Evolutionary conservation across 129 eudicot genomes (phyloP).

Genomic region (Flaveria brownii): DNA sequence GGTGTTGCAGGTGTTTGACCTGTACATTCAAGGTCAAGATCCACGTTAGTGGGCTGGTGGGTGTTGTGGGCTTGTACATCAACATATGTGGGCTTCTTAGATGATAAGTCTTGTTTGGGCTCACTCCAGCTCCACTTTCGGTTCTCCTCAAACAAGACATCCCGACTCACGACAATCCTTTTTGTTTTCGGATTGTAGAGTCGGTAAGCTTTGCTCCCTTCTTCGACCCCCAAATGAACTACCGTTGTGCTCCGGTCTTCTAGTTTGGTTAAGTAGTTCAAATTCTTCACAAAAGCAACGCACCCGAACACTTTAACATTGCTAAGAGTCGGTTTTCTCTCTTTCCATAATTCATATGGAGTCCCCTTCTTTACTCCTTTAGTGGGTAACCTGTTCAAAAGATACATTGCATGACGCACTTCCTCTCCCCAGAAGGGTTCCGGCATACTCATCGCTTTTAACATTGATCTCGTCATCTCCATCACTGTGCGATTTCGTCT

Average conservation of each 20-base stretch:
- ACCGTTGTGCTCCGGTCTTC: neutral
- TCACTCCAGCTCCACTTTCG: conserved; percentile 39
- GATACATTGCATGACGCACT: neutral
- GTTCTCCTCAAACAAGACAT: neutral
- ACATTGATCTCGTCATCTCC: neutral
- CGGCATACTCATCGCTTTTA: neutral
- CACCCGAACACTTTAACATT: conserved; percentile 7
- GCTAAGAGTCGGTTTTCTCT: neutral
- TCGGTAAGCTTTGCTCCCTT: neutral
- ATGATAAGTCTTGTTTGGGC: too few relatives aligned
- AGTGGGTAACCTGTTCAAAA: neutral
- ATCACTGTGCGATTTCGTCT: neutral
- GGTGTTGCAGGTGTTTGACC: too few relatives aligned
- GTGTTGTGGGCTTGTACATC: too few relatives aligned
- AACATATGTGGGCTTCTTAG: too few relatives aligned
- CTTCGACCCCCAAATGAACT: neutral
- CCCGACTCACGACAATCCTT: neutral
- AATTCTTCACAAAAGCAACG: neutral
- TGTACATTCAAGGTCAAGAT: too few relatives aligned
- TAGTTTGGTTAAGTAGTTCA: neutral
- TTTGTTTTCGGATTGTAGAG: neutral
- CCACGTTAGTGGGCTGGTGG: too few relatives aligned
- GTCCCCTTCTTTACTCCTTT: neutral
- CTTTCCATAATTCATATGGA: conserved; percentile 17
- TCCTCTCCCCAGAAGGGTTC: conserved; percentile 1